Conservation (phyloP, 768 basidiomycete species). For the Boletus insuetus region DNA sequence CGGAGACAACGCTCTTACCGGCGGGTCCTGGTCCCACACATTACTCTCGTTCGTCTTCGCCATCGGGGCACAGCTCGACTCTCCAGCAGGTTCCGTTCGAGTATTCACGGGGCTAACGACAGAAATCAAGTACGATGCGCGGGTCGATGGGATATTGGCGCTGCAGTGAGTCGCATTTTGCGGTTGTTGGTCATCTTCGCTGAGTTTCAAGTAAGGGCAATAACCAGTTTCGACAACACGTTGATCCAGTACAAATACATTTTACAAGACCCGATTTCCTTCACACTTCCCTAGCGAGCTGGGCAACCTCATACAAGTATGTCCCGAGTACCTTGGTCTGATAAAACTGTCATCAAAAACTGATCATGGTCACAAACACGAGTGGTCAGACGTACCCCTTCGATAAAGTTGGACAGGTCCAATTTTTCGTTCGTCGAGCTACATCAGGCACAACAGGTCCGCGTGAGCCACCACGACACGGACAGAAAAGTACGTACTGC, state of each 20-base stretch:
- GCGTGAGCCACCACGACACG: not conserved
- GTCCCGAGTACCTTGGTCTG: constrained; percentile 35
- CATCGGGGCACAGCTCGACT: constrained; percentile 9
- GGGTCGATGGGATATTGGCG: not conserved
- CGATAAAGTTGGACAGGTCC: constrained; percentile 84
- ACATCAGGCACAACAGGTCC: not conserved
- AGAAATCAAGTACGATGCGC: not conserved
- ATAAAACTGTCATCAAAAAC: not conserved
- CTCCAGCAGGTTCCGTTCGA: not conserved
- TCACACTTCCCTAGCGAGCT: constrained; percentile 17
- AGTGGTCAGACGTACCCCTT: constrained; percentile 54
- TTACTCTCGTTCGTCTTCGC: constrained; percentile 8
- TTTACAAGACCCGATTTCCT: not conserved
- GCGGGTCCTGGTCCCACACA: constrained; percentile 18
- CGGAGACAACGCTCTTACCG: constrained; percentile 7
- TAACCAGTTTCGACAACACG: too few relatives aligned
- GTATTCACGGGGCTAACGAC: not conserved
- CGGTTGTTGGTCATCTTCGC: constrained; percentile 10
- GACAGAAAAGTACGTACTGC: constrained; percentile 52
- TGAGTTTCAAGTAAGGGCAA: constrained; percentile 17
- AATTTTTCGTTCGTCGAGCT: constrained; percentile 96
- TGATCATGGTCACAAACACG: not conserved
- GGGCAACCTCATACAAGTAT: constrained; percentile 32
- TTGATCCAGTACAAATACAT: not conserved
- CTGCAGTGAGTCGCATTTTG: not conserved